Evolutionary conservation across 345 rosid species (phyloP), one percentile per base, ranked within the genome.

Genomic region (sweet orange (Citrus sinensis)): DNA sequence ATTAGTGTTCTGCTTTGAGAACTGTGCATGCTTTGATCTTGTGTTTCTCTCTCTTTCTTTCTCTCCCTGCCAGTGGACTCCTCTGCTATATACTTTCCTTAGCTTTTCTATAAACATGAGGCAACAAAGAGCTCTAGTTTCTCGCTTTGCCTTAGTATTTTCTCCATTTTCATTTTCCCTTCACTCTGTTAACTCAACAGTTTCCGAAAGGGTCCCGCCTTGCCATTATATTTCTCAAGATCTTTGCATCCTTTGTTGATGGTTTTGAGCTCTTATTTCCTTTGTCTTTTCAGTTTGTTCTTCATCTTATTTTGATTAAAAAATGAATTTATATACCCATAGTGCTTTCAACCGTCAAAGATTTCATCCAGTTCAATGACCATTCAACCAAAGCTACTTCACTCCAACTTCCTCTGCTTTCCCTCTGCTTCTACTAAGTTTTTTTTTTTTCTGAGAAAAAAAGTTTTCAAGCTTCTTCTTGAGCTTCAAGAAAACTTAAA

Each of bases 1-100:
- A 82, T 80, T 74, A 66, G 80, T 76, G 27, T 73, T 70, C 65
- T 74, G 84, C 87, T 84, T 87, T 78, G 91, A 79, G 73, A 87
- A 85, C 81, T 76, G 88, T 86, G 90, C 87, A 78, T 71, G 63
- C 20, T 4, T 46, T 54, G 71, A 69, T 79, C 82, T 82, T 76
- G 66, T 56, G 76, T 73, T 20, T 25, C 74, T 76, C 49, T 85
- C 77, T 74, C 67, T 40, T 49, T 55, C 20, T 55, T 39, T 9
- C 74, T 65, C 51, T 13, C 51, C 13, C 51, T 13, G 17, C 51
- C 51, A 3, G 51, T 13, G 51, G 51, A 11, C 17, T 46, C 17
- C 51, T 3, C 3, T 58, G 51, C 79, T 78, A 19, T 81, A 60
- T 58, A 32, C 65, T 79, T 39, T 66, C 74, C 83, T 85, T 80